A percentile compares a stretch with the other conserved stretches of the same genome.
Evolutionary conservation across 371 early-diverging fungal species (phyloP).

Genomic region (Smittium culicis): DNA sequence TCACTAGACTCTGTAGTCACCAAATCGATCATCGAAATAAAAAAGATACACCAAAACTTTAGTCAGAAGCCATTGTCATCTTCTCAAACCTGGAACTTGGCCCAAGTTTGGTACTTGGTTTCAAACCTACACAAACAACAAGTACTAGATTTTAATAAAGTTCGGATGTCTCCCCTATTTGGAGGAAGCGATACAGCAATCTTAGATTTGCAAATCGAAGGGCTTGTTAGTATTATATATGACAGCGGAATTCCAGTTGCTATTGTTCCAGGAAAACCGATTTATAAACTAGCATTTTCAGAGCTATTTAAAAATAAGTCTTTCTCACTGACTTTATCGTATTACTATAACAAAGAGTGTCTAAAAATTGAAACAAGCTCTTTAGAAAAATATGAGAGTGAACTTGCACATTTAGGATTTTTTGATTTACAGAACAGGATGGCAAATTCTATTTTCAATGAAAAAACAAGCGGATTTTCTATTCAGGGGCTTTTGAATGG

Average conservation of each 20-base stretch:
- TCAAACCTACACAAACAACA: constrained; percentile 20
- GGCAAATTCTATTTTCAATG: neutral
- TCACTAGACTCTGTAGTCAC: constrained; percentile 67
- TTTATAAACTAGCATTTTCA: constrained; percentile 60
- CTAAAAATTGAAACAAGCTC: constrained; percentile 49
- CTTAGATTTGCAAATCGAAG: constrained; percentile 55
- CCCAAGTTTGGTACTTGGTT: constrained; percentile 33
- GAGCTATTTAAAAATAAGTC: constrained; percentile 49
- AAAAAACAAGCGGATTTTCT: neutral
- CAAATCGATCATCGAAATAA: constrained; percentile 64
- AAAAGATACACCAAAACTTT: constrained; percentile 67
- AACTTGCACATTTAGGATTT: constrained; percentile 29
- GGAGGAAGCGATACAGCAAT: constrained; percentile 60
- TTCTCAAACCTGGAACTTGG: constrained; percentile 16
- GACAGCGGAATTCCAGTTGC: constrained; percentile 34
- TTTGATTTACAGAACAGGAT: neutral
- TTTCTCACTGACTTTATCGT: constrained; percentile 64
- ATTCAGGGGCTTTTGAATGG: neutral
- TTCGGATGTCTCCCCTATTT: constrained; percentile 62
- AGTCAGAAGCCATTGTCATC: constrained; percentile 32
- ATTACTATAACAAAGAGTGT: constrained; percentile 50
- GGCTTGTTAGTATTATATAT: neutral
- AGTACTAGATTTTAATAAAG: constrained; percentile 56
- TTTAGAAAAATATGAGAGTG: constrained; percentile 53
- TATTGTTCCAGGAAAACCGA: constrained; percentile 67